A percentile compares a stretch with the other conserved stretches of the same genome.
Evolutionary conservation across 768 basidiomycete genomes (phyloP).

Genomic region (Leccinum sublutescens): DNA sequence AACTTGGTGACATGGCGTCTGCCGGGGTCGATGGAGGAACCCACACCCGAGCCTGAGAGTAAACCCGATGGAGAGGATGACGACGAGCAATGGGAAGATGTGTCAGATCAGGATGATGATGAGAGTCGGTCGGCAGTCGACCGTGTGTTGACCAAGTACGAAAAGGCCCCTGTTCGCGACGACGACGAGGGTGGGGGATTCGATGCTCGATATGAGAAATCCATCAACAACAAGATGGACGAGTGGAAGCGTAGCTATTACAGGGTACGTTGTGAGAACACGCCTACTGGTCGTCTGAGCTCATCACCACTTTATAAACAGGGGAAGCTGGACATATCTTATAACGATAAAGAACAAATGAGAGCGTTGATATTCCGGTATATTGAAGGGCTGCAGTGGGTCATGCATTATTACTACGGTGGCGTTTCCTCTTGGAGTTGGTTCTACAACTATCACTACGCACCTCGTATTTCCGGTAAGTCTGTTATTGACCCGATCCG

Average conservation of each 20-base stretch:
- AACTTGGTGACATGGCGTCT: conserved; percentile 71
- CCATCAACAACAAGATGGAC: conserved; percentile 79
- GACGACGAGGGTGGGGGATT: conserved; percentile 72
- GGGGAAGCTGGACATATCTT: conserved; percentile 87
- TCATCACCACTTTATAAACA: conserved; percentile 32
- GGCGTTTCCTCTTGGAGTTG: conserved; percentile 98
- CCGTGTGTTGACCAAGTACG: conserved; percentile 85
- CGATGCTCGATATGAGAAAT: conserved; percentile 74
- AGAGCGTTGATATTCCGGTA: conserved; percentile 74
- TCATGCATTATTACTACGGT: conserved; percentile 98
- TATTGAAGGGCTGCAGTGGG: conserved; percentile 96
- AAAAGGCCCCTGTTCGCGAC: conserved; percentile 73
- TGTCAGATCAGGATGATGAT: conserved; percentile 58
- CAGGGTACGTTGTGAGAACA: conserved; percentile 60
- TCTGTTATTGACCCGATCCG: background rate
- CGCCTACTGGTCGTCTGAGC: background rate
- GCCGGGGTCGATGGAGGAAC: conserved; percentile 44
- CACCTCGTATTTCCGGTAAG: conserved; percentile 92
- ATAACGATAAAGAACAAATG: conserved; percentile 65
- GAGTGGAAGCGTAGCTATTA: conserved; percentile 94
- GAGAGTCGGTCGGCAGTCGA: conserved; percentile 74
- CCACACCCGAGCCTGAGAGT: conserved; percentile 33
- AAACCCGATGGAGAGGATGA: conserved; percentile 44
- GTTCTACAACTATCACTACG: conserved; percentile 99
- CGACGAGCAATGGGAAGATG: conserved; percentile 48